Conservation (phyloP, 805 yeast species). For the Cyberlindnera misumaiensis region DNA sequence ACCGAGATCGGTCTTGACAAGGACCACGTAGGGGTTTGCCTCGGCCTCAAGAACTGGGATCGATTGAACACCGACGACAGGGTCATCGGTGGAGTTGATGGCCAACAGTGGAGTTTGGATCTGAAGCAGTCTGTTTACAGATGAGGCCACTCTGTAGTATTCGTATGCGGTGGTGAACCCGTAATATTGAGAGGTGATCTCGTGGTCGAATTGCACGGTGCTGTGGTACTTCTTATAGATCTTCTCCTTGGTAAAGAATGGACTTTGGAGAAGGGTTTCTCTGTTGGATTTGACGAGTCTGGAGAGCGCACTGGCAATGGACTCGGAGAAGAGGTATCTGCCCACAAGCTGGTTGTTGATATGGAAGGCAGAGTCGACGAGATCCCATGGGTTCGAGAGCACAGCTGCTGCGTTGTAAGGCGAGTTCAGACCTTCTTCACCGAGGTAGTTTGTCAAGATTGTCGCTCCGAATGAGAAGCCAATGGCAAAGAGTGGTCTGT, state of each 20-base stretch:
- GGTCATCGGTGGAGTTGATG: constrained; percentile 62
- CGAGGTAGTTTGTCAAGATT: constrained; percentile 58
- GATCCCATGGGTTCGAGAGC: constrained; percentile 70
- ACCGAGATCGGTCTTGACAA: constrained; percentile 57
- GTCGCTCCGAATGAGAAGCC: constrained; percentile 76
- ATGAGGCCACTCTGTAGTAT: constrained; percentile 62
- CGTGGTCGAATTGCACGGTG: constrained; percentile 52
- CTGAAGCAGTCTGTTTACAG: constrained; percentile 46
- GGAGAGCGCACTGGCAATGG: constrained; percentile 33
- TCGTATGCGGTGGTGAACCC: constrained; percentile 58
- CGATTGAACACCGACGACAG: constrained; percentile 45
- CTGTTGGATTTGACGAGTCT: constrained; percentile 40
- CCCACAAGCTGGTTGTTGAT: constrained; percentile 34
- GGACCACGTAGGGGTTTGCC: constrained; percentile 50
- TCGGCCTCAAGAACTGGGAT: constrained; percentile 45
- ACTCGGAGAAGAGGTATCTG: constrained; percentile 33
- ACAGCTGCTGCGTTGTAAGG: constrained; percentile 52
- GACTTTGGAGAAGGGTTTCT: constrained; percentile 26
- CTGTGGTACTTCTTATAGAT: constrained; percentile 31
- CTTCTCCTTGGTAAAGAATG: constrained; percentile 27
- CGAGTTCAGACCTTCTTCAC: constrained; percentile 51
- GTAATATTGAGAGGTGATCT: constrained; percentile 52
- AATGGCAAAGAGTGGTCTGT: constrained; percentile 54
- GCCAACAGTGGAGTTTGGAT: constrained; percentile 57
- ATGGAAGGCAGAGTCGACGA: constrained; percentile 45